Evolutionary conservation across 345 rosid genomes (phyloP).

Genomic region (Camelina hispida): DNA sequence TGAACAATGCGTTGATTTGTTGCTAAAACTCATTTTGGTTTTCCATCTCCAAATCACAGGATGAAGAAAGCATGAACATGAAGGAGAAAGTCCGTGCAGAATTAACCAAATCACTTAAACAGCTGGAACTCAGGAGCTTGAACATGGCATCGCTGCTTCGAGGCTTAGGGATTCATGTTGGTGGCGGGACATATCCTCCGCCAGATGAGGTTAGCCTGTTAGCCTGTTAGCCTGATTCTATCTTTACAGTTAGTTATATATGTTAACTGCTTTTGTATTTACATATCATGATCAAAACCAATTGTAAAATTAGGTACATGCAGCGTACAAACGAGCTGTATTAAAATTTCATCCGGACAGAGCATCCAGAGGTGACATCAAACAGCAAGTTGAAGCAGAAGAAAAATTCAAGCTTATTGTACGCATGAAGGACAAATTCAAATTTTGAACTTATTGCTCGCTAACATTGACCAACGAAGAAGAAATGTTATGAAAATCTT

Average conservation of each 20-base stretch:
- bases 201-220: constrained; percentile 63
- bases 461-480: constrained; percentile 16
- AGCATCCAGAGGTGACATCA: constrained; percentile 68
- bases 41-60: constrained; percentile 49
- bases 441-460: constrained; percentile 54
- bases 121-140: constrained; percentile 60
- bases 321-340: constrained; percentile 76
- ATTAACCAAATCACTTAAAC: constrained; percentile 62
- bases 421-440: constrained; percentile 75
- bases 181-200: constrained; percentile 57
- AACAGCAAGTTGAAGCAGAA: constrained; percentile 84
- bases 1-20: constrained; percentile 12
- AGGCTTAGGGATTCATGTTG: constrained; percentile 69
- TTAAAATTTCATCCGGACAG: constrained; percentile 87
- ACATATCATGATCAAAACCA: neutral
- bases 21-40: constrained; percentile 18
- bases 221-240: constrained; percentile 44
- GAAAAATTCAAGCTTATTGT: constrained; percentile 89
- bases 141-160: constrained; percentile 82
- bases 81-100: constrained; percentile 71
- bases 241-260: constrained; percentile 4
- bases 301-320: constrained; percentile 60
- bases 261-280: neutral
- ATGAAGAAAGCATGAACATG: constrained; percentile 73
- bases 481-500: neutral